Evolutionary conservation across 2,329 filamentous ascomycete genomes (phyloP).

Genomic region (Neopestalotiopsis rosae): DNA sequence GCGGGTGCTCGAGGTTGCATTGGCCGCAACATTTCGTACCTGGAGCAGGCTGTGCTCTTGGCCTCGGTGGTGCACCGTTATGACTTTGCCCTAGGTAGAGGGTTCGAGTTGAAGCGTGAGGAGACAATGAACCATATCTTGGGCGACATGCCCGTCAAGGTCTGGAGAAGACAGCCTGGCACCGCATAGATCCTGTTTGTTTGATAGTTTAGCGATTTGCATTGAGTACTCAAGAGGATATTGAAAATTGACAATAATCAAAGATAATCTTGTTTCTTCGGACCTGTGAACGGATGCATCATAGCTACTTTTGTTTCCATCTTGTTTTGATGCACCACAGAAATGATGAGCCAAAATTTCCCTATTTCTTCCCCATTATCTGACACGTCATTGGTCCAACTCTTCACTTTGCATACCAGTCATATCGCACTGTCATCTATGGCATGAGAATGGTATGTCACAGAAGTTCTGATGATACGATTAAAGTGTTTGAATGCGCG

Average conservation of each 20-base stretch:
- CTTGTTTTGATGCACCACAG: no score
- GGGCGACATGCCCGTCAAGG: slow-evolving; percentile 32
- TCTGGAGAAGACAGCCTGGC: slow-evolving; percentile 28
- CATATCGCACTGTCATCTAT: neutral
- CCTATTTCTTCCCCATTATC: no score
- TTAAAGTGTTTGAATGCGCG: no score
- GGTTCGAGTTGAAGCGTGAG: slow-evolving; percentile 32
- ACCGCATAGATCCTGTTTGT: neutral
- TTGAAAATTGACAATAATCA: neutral
- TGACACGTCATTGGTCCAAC: no score
- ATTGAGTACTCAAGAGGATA: neutral
- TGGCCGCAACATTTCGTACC: slow-evolving; percentile 41
- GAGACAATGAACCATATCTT: slow-evolving; percentile 34
- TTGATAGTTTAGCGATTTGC: slow-evolving; percentile 4
- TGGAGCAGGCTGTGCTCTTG: slow-evolving; percentile 52
- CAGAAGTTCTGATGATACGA: no score
- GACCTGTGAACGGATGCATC: neutral
- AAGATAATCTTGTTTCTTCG: neutral
- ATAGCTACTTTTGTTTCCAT: no score
- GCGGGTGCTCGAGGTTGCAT: slow-evolving; percentile 30
- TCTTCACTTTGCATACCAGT: no score
- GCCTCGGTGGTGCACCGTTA: slow-evolving; percentile 48
- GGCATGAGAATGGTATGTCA: neutral
- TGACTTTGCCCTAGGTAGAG: slow-evolving; percentile 41
- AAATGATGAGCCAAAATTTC: no score